Percentiles rank a stretch among this genome's conserved stretches.
These are phyloP conservation scores for Lenzites betulinus DNA, from an alignment of 768 basidiomycete genomes.

Conservation along the genomic window DNA sequence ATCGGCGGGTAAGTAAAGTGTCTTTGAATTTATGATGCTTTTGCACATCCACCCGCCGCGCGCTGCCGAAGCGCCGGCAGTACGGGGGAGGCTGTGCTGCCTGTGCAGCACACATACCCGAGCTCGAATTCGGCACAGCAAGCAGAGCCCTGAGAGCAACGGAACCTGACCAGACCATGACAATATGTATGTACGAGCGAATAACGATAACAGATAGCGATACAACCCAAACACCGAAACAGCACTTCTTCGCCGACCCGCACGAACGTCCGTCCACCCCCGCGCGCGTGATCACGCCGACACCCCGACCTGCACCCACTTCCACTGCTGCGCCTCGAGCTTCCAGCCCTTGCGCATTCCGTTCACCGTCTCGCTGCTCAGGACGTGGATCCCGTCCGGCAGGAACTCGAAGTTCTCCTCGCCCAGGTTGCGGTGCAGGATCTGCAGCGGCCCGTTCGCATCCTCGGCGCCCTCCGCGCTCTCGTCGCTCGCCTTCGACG, in stretches of 20 bases:
- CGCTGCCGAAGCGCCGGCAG: too few species aligned
- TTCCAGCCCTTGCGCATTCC: constrained; percentile 34
- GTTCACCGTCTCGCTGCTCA: constrained; percentile 28
- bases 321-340: constrained; percentile 34
- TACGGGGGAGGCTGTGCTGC: not conserved
- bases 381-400: constrained; percentile 31
- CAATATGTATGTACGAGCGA: not conserved
- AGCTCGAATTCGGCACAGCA: too few species aligned
- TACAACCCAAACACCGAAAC: constrained; percentile 7
- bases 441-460: constrained; percentile 18
- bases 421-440: constrained; percentile 27
- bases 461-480: constrained; percentile 1
- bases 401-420: constrained; percentile 32
- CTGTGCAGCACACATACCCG: too few species aligned
- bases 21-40: too few species aligned
- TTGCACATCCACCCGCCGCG: too few species aligned
- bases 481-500: constrained; percentile 12
- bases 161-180: not conserved
- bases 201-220: constrained; percentile 17
- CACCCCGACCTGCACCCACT: constrained; percentile 29
- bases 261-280: not conserved
- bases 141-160: too few species aligned
- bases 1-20: too few species aligned
- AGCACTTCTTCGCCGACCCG: too few species aligned
- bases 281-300: not conserved